Evolutionary conservation across 2,329 filamentous ascomycete genomes (phyloP).

Genomic region (Gliomastix tumulicola): DNA sequence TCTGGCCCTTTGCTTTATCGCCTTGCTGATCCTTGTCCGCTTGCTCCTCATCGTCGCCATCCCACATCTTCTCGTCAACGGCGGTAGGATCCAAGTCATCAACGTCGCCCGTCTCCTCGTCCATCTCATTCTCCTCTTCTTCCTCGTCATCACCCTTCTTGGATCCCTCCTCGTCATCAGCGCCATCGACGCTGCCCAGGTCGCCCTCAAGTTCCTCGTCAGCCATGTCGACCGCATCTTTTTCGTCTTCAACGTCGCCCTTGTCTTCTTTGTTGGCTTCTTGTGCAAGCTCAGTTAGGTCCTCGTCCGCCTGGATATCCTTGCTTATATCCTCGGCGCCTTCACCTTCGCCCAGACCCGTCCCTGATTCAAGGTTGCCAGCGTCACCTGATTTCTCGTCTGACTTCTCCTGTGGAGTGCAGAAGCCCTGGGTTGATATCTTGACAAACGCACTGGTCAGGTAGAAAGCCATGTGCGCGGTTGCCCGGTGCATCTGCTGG

Average conservation of each 20-base stretch:
- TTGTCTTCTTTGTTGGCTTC: slow-evolving; percentile 63
- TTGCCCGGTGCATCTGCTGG: slow-evolving; percentile 59
- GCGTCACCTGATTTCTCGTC: slow-evolving; percentile 57
- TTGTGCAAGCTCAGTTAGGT: slow-evolving; percentile 84
- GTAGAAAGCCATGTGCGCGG: slow-evolving; percentile 67
- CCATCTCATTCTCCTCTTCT: slow-evolving; percentile 66
- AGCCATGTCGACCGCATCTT: slow-evolving; percentile 87
- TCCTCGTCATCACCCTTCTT: slow-evolving; percentile 57
- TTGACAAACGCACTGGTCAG: slow-evolving; percentile 73
- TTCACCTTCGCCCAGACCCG: slow-evolving; percentile 89
- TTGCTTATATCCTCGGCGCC: slow-evolving; percentile 98
- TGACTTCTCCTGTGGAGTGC: slow-evolving; percentile 76
- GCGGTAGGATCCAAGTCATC: slow-evolving; percentile 84
- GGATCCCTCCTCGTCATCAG: slow-evolving; percentile 52
- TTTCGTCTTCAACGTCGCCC: slow-evolving; percentile 67
- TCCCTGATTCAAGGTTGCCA: slow-evolving; percentile 83
- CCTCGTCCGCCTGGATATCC: slow-evolving; percentile 89
- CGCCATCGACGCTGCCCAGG: slow-evolving; percentile 57
- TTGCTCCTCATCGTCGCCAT: slow-evolving; percentile 73
- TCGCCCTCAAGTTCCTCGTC: slow-evolving; percentile 88
- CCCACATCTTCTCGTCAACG: slow-evolving; percentile 99
- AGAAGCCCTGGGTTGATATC: slow-evolving; percentile 82
- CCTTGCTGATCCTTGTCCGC: slow-evolving; percentile 77
- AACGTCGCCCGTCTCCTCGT: slow-evolving; percentile 85
- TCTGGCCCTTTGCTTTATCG: slow-evolving; percentile 63